Conservation (phyloP, 116 monocot species). For the Trichopus zeylanicus region DNA sequence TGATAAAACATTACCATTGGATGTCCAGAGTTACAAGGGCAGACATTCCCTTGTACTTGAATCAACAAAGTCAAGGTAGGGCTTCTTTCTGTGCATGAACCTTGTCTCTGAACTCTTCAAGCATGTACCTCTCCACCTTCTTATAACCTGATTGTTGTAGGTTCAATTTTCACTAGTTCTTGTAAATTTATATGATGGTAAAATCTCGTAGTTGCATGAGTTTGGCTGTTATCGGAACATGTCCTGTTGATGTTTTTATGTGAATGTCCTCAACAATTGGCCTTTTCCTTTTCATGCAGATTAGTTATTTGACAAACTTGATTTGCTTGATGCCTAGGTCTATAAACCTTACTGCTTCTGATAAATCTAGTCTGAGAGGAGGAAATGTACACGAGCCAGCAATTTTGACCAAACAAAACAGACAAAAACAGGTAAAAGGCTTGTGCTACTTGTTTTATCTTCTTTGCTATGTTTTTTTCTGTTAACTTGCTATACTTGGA, state of each 20-base stretch:
- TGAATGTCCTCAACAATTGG: not conserved
- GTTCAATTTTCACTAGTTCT: too few relatives aligned
- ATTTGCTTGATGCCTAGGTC: constrained; percentile 30
- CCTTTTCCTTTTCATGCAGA: not conserved
- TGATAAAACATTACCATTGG: constrained; percentile 3
- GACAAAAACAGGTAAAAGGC: constrained; percentile 24
- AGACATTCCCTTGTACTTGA: constrained; percentile 11
- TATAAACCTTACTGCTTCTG: constrained; percentile 21
- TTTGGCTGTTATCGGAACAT: too few relatives aligned
- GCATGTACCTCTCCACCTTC: not conserved
- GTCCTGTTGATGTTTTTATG: not conserved
- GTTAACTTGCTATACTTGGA: not conserved
- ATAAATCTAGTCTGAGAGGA: constrained; percentile 12
- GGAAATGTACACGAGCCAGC: constrained; percentile 5
- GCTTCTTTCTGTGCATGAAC: not conserved
- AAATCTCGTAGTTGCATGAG: too few relatives aligned
- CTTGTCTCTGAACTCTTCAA: not conserved
- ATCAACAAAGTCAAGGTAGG: constrained; percentile 27
- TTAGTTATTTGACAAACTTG: not conserved
- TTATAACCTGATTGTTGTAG: not conserved
- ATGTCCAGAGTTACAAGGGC: not conserved
- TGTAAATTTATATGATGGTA: too few relatives aligned
- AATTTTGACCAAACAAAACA: not conserved
- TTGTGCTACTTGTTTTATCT: not conserved
- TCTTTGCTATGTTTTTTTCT: not conserved